Conservation (phyloP, 257 asterid genomes). For the Buddleja alternifolia region DNA sequence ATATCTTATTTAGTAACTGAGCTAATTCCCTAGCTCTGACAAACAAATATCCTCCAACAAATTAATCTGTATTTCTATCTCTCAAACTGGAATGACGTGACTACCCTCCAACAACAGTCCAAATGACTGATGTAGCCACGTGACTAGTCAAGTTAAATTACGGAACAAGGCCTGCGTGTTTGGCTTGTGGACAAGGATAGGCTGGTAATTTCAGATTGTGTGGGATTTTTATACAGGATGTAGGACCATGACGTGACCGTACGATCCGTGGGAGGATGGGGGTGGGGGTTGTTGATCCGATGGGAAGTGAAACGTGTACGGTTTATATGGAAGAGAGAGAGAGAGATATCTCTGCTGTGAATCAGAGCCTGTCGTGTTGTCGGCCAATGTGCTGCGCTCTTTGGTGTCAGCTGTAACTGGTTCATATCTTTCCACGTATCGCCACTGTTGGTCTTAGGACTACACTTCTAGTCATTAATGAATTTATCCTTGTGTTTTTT, state of each 20-base stretch:
- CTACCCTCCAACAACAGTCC: constrained; percentile 23
- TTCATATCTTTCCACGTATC: no score
- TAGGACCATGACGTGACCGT: constrained; percentile 39
- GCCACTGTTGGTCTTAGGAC: no score
- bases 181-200: neutral
- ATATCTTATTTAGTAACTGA: constrained; percentile 22
- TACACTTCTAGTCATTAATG: no score
- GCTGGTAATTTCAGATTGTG: neutral
- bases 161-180: neutral
- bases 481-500: no score
- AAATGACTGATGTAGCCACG: constrained; percentile 23
- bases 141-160: constrained; percentile 23
- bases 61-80: constrained; percentile 34
- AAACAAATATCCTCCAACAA: constrained; percentile 54
- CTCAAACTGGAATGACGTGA: constrained; percentile 32
- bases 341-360: no score
- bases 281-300: no score
- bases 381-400: no score
- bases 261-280: constrained; percentile 37
- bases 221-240: neutral
- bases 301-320: constrained; percentile 43
- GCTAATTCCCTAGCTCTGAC: constrained; percentile 29
- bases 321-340: no score
- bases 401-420: no score
- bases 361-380: no score